A percentile compares a stretch with the other conserved stretches of the same genome.
phyloP scores from a whole-genome alignment of 1,284 basidiomycete genomes.

The Coniferiporia sulphurascens region DNA sequence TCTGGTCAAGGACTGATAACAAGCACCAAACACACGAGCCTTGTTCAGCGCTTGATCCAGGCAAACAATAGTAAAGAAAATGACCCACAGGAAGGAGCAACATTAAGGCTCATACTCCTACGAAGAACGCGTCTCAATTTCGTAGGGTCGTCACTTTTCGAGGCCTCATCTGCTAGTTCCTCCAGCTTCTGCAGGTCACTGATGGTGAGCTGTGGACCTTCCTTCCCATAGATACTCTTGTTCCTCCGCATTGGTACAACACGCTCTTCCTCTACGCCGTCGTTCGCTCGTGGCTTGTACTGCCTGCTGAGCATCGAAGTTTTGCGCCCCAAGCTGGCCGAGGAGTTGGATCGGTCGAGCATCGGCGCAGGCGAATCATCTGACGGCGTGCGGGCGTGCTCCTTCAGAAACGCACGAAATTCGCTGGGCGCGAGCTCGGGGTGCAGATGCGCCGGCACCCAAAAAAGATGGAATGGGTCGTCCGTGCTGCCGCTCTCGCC shows the following conservation, averaged over 20 bases:
- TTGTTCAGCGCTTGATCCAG: background rate
- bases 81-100: slow-evolving; percentile 53
- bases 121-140: slow-evolving; percentile 79
- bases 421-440: slow-evolving; percentile 97
- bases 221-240: slow-evolving; percentile 55
- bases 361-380: slow-evolving; percentile 38
- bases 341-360: slow-evolving; percentile 34
- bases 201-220: slow-evolving; percentile 78
- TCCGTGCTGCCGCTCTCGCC: slow-evolving; percentile 36
- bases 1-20: slow-evolving; percentile 54
- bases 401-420: slow-evolving; percentile 92
- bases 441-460: slow-evolving; percentile 95
- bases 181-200: slow-evolving; percentile 91
- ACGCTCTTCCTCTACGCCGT: slow-evolving; percentile 60
- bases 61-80: background rate
- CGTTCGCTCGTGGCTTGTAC: slow-evolving; percentile 73
- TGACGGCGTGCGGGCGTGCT: slow-evolving; percentile 71
- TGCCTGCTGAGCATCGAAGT: slow-evolving; percentile 88
- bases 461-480: slow-evolving; percentile 87
- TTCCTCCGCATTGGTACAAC: slow-evolving; percentile 66
- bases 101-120: slow-evolving; percentile 84
- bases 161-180: slow-evolving; percentile 85
- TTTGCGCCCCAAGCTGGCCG: slow-evolving; percentile 63
- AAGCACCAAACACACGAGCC: slow-evolving; percentile 19
- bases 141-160: slow-evolving; percentile 77